These are phyloP conservation scores for Penicillium nordicum DNA, from an alignment of 2,329 filamentous ascomycete genomes.

Conservation along the genomic window DNA sequence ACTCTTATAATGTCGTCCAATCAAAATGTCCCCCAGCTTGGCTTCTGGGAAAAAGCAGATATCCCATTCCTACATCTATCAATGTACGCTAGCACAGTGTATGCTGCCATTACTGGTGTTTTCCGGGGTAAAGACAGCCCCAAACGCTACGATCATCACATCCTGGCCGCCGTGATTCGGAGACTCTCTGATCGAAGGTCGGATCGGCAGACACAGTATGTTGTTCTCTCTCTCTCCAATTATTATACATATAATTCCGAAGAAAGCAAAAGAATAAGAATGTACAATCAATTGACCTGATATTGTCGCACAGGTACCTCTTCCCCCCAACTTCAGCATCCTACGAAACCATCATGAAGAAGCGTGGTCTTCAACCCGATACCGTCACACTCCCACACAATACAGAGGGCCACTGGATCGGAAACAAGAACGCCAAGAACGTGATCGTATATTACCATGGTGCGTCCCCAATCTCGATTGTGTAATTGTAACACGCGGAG, in stretches of 20 bases:
- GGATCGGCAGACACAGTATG: constrained; percentile 33
- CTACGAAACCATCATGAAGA: constrained; percentile 28
- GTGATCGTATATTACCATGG: constrained; percentile 41
- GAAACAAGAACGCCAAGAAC: constrained; percentile 39
- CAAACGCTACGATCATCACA: constrained; percentile 35
- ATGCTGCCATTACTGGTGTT: constrained; percentile 33
- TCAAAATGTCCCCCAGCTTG: constrained; percentile 26
- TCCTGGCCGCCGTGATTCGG: constrained; percentile 33
- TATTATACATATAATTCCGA: not conserved
- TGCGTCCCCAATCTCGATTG: constrained; percentile 13
- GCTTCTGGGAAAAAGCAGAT: constrained; percentile 36
- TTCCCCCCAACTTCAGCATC: constrained; percentile 22
- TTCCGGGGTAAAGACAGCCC: constrained; percentile 41
- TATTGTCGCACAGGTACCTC: constrained; percentile 21
- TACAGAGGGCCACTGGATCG: constrained; percentile 39
- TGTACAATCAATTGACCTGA: not conserved
- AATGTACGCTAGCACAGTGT: constrained; percentile 26
- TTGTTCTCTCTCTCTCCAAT: constrained; percentile 2
- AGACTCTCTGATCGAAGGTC: constrained; percentile 23
- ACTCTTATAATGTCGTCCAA: not conserved
- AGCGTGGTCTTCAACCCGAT: constrained; percentile 27
- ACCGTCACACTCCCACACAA: constrained; percentile 32
- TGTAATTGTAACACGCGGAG: not conserved
- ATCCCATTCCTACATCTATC: constrained; percentile 27
- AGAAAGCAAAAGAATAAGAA: not conserved